Evolutionary conservation across 805 yeast genomes (phyloP).

Genomic region (Hanseniaspora clermontiae): DNA sequence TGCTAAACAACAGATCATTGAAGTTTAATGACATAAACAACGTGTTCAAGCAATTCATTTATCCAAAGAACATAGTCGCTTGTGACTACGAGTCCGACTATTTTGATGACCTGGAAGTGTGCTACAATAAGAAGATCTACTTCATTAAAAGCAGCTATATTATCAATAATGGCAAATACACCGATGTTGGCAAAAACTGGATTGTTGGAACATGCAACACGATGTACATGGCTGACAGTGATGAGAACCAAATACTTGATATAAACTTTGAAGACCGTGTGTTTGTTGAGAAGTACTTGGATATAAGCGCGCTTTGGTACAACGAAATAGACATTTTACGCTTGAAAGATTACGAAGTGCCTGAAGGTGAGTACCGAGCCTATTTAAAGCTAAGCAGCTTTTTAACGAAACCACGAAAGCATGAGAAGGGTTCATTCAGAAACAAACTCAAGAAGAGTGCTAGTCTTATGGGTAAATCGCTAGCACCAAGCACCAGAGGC

Average conservation of each 20-base stretch:
- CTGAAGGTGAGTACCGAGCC: neutral
- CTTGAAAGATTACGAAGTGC: neutral
- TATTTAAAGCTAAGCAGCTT: neutral
- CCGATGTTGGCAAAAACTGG: neutral
- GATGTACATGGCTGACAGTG: neutral
- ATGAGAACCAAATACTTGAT: neutral
- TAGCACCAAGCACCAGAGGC: neutral
- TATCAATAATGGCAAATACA: neutral
- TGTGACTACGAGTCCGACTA: neutral
- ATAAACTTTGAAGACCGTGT: neutral
- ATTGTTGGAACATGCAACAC: neutral
- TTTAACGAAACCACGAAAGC: neutral
- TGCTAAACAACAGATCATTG: neutral
- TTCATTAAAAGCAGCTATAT: neutral
- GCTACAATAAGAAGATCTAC: neutral
- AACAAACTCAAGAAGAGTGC: neutral
- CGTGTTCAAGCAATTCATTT: neutral
- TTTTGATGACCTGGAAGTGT: neutral
- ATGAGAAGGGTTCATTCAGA: neutral
- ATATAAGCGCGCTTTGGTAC: neutral
- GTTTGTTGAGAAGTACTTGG: neutral
- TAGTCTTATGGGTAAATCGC: neutral
- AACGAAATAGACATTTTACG: conserved; percentile 1
- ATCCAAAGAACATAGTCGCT: neutral
- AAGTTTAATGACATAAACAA: neutral